phyloP scores from a whole-genome alignment of 371 early-diverging fungal genomes.

The Lichtheimia ramosa region DNA sequence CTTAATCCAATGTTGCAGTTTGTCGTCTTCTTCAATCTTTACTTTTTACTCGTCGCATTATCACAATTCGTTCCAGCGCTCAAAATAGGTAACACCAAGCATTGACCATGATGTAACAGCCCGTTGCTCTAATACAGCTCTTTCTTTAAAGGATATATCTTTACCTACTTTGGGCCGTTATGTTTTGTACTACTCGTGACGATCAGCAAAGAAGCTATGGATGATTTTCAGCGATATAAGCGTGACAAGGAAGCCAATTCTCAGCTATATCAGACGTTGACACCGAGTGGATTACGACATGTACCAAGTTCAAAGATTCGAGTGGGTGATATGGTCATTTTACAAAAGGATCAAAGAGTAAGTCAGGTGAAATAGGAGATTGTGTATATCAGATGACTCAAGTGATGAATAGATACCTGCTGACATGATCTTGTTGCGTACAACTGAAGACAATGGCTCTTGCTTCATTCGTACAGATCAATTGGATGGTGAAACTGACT shows the following conservation, averaged over 20 bases:
- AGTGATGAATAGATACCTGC: slow-evolving; percentile 69
- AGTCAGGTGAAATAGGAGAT: no score
- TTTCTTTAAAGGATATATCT: slow-evolving; percentile 73
- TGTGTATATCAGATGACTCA: no score
- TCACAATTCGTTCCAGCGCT: slow-evolving; percentile 92
- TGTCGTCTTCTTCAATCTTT: slow-evolving; percentile 96
- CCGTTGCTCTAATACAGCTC: neutral
- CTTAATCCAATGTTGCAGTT: slow-evolving; percentile 55
- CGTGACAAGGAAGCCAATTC: slow-evolving; percentile 95
- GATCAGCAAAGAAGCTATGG: slow-evolving; percentile 94
- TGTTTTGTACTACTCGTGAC: slow-evolving; percentile 93
- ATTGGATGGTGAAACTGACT: slow-evolving; percentile 99
- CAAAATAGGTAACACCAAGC: slow-evolving; percentile 62
- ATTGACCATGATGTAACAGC: no score
- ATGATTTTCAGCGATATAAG: slow-evolving; percentile 91
- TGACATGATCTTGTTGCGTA: slow-evolving; percentile 89
- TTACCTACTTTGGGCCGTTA: slow-evolving; percentile 96
- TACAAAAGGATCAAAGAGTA: slow-evolving; percentile 91
- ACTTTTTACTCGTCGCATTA: slow-evolving; percentile 94
- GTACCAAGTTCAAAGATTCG: slow-evolving; percentile 85
- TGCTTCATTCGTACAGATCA: slow-evolving; percentile 99
- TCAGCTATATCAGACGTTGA: slow-evolving; percentile 71
- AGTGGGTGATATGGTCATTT: slow-evolving; percentile 93
- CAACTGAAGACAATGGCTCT: slow-evolving; percentile 84
- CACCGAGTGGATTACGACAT: slow-evolving; percentile 53